phyloP scores from a whole-genome alignment of 306 rosid genomes.

The Vigna unguiculata region DNA sequence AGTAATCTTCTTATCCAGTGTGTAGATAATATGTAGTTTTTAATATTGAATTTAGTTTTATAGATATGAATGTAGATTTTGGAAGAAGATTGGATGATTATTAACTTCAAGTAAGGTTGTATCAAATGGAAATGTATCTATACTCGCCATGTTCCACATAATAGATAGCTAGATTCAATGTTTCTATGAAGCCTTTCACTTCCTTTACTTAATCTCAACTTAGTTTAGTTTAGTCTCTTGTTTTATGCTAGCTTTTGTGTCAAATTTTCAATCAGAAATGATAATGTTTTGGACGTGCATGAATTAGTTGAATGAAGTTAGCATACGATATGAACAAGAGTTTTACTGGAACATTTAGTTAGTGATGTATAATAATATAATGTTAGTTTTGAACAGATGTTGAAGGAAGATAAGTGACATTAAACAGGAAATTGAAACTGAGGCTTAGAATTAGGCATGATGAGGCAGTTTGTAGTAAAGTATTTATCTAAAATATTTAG shows the following conservation, averaged over 20 bases:
- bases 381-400: constrained; percentile 4
- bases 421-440: constrained; percentile 38
- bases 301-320: constrained; percentile 27
- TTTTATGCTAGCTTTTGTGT: not conserved
- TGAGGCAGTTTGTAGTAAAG: constrained; percentile 40
- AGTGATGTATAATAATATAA: not conserved
- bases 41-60: not conserved
- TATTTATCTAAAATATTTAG: constrained; percentile 39
- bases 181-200: constrained; percentile 38
- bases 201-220: constrained; percentile 33
- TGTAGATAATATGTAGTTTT: not conserved
- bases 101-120: constrained; percentile 31
- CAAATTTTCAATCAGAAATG: constrained; percentile 11
- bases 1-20: not conserved
- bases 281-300: constrained; percentile 15
- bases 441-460: constrained; percentile 34
- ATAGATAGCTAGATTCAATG: constrained; percentile 29
- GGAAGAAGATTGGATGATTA: constrained; percentile 31
- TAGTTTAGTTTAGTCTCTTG: not conserved
- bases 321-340: not conserved
- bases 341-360: not conserved
- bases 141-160: constrained; percentile 33
- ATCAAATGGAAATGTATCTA: constrained; percentile 32
- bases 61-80: not conserved
- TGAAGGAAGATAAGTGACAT: constrained; percentile 26